phyloP scores from a whole-genome alignment of 2,329 filamentous ascomycete genomes.

The Penicillium sp. region DNA sequence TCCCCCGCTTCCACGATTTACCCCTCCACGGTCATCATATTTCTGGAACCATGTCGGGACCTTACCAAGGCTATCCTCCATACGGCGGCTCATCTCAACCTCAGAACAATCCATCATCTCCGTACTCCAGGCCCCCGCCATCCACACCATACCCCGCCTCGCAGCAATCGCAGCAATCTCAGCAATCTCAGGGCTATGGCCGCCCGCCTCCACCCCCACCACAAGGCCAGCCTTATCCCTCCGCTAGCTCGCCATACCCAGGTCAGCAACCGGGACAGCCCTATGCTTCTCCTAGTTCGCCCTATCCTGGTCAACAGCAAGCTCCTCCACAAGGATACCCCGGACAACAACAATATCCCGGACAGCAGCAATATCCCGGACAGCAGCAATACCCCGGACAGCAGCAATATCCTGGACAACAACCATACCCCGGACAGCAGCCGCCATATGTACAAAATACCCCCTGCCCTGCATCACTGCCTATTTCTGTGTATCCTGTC shows the following conservation, averaged over 20 bases:
- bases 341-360: conserved; percentile 25
- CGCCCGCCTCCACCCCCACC: conserved; percentile 42
- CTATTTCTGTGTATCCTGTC: conserved; percentile 4
- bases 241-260: conserved; percentile 26
- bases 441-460: conserved; percentile 24
- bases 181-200: conserved; percentile 34
- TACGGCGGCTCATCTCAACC: conserved; percentile 33
- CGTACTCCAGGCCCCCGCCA: conserved; percentile 29
- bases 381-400: conserved; percentile 12
- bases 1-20: conserved; percentile 9
- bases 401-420: conserved; percentile 20
- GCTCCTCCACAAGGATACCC: conserved; percentile 28
- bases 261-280: conserved; percentile 4
- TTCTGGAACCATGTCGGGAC: conserved; percentile 32
- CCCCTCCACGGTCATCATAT: conserved; percentile 7
- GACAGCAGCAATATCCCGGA: conserved; percentile 20
- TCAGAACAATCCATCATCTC: conserved; percentile 32
- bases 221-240: conserved; percentile 35
- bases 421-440: conserved; percentile 16
- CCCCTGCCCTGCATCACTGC: conserved; percentile 4
- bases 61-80: conserved; percentile 35
- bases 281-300: conserved; percentile 23
- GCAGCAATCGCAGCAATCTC: conserved; percentile 8
- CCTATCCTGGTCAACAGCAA: conserved; percentile 10
- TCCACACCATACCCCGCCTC: conserved; percentile 26